Evolutionary conservation across 257 asterid species (phyloP), one percentile per base, ranked within the genome.

Genomic region (Capsicum chinense): DNA sequence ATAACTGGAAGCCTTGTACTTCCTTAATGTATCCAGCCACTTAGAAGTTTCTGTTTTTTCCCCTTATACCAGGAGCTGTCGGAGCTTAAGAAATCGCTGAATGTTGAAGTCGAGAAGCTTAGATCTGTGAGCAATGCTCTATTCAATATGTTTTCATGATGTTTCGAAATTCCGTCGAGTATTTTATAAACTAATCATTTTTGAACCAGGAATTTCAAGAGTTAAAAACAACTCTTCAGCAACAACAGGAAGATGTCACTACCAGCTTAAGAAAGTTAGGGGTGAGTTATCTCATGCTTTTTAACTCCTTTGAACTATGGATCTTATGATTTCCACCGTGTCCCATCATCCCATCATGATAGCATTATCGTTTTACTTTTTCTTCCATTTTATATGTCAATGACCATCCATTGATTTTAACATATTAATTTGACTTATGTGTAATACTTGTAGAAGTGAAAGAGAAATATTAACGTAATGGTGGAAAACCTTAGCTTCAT

Each of bases 171-270:
- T 10, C 35, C 56, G 12, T 19, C 16, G n/a, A 80, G 73, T 83
- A 50, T 66, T 39, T 8, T 19, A 69, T 44, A 21, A 71, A 66
- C 78, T 83, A 73, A 68, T 86, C 59, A 48, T 73, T 47, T 64
- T 35, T 83, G 35, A 68, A 68, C 80, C 54, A 96, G 99, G 99
- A 95, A 83, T 96, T 96, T 90, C 95, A 93, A 95, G 97, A 90
- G 69, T 91, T 95, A 84, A 92, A 92, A 87, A 91, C 87, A 84
- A 94, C 97, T 79, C 98, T 96, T 85, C 95, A 93, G 85, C 98
- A 96, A 89, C 99, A 96, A 90, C 99, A 96, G 86, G 97, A 94
- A 79, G 99, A 96, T 88, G 98, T 93, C 19, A 83, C 94, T 12
- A 59, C 88, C 85, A 92, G 97, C 94, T 90, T 96, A 63, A 90